phyloP scores from a whole-genome alignment of 345 rosid genomes.

The Boechera stricta region DNA sequence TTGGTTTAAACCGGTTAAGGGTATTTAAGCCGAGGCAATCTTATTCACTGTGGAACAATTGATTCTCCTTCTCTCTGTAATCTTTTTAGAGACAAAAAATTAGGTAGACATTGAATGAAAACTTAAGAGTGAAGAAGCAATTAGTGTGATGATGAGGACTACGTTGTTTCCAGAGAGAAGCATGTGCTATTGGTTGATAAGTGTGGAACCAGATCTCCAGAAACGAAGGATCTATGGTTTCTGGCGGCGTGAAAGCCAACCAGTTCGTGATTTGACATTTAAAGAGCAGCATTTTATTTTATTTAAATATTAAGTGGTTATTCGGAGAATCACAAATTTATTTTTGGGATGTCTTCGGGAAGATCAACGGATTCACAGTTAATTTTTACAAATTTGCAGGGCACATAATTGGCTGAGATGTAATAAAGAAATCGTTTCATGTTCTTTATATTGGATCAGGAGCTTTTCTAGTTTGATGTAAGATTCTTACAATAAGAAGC shows the following conservation, averaged over 20 bases:
- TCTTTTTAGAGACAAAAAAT: background rate
- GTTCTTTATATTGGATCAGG: too few relatives aligned
- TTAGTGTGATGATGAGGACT: background rate
- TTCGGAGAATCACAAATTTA: too few relatives aligned
- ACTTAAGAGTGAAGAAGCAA: background rate
- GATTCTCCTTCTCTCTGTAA: background rate
- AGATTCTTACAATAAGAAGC: background rate
- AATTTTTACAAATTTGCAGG: background rate
- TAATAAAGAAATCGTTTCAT: too few relatives aligned
- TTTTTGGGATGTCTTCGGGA: background rate
- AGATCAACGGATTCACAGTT: background rate
- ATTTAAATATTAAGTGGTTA: too few relatives aligned
- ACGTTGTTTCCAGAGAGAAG: background rate
- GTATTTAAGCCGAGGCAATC: background rate
- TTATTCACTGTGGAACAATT: background rate
- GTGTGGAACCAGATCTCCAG: background rate
- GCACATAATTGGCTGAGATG: background rate
- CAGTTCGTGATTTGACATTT: background rate
- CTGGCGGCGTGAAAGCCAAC: background rate
- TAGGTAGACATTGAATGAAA: background rate
- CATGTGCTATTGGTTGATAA: conserved; percentile 13
- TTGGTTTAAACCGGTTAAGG: background rate
- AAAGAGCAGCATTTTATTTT: background rate
- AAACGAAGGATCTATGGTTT: background rate
- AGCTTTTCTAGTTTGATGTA: too few relatives aligned